phyloP scores from a whole-genome alignment of 306 rosid species.

The Pterocarpus santalinus region DNA sequence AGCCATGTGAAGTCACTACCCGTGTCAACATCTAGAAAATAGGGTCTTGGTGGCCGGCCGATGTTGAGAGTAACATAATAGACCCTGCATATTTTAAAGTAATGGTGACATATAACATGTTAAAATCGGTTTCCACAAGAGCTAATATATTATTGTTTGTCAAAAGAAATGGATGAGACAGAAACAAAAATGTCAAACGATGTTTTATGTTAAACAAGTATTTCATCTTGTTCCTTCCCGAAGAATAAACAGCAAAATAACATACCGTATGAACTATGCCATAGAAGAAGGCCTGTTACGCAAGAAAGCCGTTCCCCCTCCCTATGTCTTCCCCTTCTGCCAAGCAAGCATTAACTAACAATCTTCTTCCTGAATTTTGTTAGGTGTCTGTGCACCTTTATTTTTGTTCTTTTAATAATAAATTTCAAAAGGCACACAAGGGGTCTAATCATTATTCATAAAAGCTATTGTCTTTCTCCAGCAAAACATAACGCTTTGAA shows the following conservation, averaged over 20 bases:
- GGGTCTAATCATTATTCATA: not conserved
- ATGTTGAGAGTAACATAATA: slow-evolving; percentile 84
- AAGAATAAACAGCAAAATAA: not conserved
- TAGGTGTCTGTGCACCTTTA: not conserved
- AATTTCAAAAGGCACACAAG: slow-evolving; percentile 3
- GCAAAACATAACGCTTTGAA: slow-evolving; percentile 2
- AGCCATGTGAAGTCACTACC: slow-evolving; percentile 99
- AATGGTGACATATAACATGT: not conserved
- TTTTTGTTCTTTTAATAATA: not conserved
- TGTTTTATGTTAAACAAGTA: not conserved
- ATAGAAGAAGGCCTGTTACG: not conserved
- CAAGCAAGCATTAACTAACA: not conserved
- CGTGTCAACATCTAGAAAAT: slow-evolving; percentile 89
- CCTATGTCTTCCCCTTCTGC: not conserved
- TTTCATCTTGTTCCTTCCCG: not conserved
- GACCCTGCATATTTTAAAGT: slow-evolving; percentile 58
- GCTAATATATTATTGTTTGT: not conserved
- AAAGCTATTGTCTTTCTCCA: not conserved
- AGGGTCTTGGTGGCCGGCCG: slow-evolving; percentile 89
- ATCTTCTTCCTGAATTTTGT: no score
- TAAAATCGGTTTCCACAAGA: not conserved
- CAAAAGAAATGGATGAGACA: not conserved
- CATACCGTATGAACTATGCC: not conserved
- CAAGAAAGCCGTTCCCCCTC: not conserved
- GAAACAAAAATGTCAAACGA: slow-evolving; percentile 2